phyloP scores from a whole-genome alignment of 192 early-diverging fungal species.

The Dimargaris cristalligena region DNA sequence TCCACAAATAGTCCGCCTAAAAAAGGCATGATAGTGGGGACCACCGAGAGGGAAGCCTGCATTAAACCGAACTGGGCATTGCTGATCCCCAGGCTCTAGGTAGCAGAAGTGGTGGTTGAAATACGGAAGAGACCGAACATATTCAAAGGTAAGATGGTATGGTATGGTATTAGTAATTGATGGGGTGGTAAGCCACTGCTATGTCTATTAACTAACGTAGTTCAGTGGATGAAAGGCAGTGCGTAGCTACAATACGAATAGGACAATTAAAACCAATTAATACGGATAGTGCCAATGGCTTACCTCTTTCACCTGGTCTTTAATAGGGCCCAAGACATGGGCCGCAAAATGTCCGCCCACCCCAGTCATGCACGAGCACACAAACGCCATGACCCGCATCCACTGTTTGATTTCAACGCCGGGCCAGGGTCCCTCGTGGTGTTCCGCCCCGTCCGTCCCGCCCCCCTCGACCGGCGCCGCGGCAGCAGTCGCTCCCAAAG shows the following conservation, averaged over 20 bases:
- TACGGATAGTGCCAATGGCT: not conserved
- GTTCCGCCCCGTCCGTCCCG: too few species aligned
- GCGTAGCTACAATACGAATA: not conserved
- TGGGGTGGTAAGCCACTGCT: too few species aligned
- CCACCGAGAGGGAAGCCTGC: constrained; percentile 6
- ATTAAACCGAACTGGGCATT: constrained; percentile 8
- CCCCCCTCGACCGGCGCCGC: too few species aligned
- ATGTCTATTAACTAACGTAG: too few species aligned
- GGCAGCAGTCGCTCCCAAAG: too few species aligned
- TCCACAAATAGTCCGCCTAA: constrained; percentile 7
- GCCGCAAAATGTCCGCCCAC: constrained; percentile 3
- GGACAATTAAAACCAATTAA: too few species aligned
- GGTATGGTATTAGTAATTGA: too few species aligned
- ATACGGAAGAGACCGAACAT: not conserved
- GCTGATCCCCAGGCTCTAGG: not conserved
- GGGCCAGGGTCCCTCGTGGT: not conserved
- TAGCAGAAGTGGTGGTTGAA: not conserved
- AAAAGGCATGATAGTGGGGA: constrained; percentile 10
- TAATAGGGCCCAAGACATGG: constrained; percentile 2
- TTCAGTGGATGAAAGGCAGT: not conserved
- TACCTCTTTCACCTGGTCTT: constrained; percentile 8
- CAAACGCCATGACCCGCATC: constrained; percentile 4
- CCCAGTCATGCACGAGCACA: not conserved
- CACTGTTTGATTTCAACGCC: constrained; percentile 6
- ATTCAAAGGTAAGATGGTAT: too few species aligned